Base-by-base conservation (phyloP, 1,139 yeast genomes). In the Saccharomyces hybrid region DNA sequence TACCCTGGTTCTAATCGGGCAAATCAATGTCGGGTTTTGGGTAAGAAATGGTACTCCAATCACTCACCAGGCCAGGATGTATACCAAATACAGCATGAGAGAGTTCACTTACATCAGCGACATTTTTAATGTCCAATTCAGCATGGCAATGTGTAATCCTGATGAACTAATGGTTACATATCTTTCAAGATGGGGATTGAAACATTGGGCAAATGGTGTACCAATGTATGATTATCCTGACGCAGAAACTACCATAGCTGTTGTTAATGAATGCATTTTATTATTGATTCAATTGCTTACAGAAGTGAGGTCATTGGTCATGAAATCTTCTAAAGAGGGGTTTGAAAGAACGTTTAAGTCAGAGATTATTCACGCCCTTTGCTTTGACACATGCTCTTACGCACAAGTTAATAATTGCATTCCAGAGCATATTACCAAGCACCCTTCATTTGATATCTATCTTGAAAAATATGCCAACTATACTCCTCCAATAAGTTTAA, bases 1-100 rank as follows among this genome's bases (percentile, higher is more conserved):
- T 56, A 86, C 93, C 0, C 69, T 88, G 34, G 95, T 87, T 0
- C 72, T 88, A 23, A 76, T 85, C 6, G 77, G 91, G 0, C 97
- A 93, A 67, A 82, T 90, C 14, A 81, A 82, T 49, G 78, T 81
- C 1, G 96, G 96, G 0, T 80, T 86, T 58, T 93, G 98, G 98
- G 88, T 93, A 3, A 79, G 98, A 67, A 93, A 93, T 67, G 91
- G 91, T 0, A 79, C 82, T 58, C 85, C 93, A 48, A 83, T 89
- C 9, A 78, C 87, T 51, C 83, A 84, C 34, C 98, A 93, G 65
- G 77, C 87, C 61, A 86, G 84, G 61, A 82, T 90, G 59, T 93
- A 93, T 68, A 80, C 88, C 47, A 86, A 82, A 57, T 80, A 90
- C n/a, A 88, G 90, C 7, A 77, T 91, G 50, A 75, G 98, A 53